Evolutionary conservation across 805 yeast genomes (phyloP).

Genomic region (Wickerhamomyces strasburgensis): DNA sequence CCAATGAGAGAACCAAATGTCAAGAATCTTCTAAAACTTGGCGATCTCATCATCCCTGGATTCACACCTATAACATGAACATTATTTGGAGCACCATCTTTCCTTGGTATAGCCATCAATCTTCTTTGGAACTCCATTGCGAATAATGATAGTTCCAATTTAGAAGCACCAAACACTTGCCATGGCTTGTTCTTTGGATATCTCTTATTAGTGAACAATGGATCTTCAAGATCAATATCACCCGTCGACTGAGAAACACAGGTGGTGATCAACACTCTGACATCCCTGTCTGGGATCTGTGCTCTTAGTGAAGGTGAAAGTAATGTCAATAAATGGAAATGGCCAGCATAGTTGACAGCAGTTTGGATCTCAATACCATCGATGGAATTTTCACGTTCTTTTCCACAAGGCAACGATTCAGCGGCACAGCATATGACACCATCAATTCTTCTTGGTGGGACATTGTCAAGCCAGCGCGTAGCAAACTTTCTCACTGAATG

Average conservation of each 20-base stretch:
- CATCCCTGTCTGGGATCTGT: slow-evolving; percentile 95
- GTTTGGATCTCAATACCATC: slow-evolving; percentile 89
- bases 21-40: slow-evolving; percentile 72
- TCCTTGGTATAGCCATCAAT: slow-evolving; percentile 52
- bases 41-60: slow-evolving; percentile 90
- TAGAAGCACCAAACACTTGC: slow-evolving; percentile 77
- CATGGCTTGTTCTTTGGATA: slow-evolving; percentile 66
- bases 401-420: slow-evolving; percentile 67
- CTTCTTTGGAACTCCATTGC: slow-evolving; percentile 75
- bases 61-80: slow-evolving; percentile 72
- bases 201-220: slow-evolving; percentile 53
- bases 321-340: slow-evolving; percentile 74
- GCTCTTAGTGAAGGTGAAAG: slow-evolving; percentile 78
- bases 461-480: slow-evolving; percentile 87
- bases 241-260: slow-evolving; percentile 80
- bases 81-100: slow-evolving; percentile 67
- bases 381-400: slow-evolving; percentile 54
- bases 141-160: slow-evolving; percentile 68
- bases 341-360: slow-evolving; percentile 77
- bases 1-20: slow-evolving; percentile 72
- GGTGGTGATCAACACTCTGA: slow-evolving; percentile 70
- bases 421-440: slow-evolving; percentile 88
- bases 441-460: slow-evolving; percentile 87
- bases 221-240: slow-evolving; percentile 52
- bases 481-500: slow-evolving; percentile 83